Percentiles rank a stretch among this genome's conserved stretches.
Evolutionary conservation across 164 flowering plant genomes (phyloP).

Genomic region (Annona squamosa): DNA sequence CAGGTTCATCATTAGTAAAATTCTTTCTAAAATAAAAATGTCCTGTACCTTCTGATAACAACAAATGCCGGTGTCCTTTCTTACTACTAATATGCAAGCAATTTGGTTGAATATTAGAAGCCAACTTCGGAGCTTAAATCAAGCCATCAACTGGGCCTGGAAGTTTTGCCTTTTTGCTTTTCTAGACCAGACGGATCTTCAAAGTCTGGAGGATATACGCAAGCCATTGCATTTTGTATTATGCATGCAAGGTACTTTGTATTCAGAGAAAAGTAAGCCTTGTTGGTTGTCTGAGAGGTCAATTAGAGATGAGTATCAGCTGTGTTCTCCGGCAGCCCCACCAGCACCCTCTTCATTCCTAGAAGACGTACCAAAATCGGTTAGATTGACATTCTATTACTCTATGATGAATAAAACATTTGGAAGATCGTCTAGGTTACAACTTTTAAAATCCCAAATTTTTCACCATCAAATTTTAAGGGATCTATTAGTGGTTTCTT

Average conservation of each 20-base stretch:
- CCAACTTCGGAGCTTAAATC: neutral
- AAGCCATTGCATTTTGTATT: slow-evolving; percentile 55
- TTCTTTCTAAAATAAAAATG: no score
- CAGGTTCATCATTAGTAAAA: no score
- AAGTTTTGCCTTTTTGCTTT: no score
- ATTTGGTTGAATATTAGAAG: no score
- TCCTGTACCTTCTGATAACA: no score
- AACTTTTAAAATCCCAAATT: neutral
- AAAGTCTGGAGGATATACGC: slow-evolving; percentile 50
- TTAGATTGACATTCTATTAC: slow-evolving; percentile 20
- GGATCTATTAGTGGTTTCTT: neutral
- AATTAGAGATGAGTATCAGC: slow-evolving; percentile 54
- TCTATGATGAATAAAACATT: neutral
- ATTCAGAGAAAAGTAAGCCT: slow-evolving; percentile 45
- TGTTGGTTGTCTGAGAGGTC: slow-evolving; percentile 51
- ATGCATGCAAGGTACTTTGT: slow-evolving; percentile 52
- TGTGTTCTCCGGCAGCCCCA: slow-evolving; percentile 36
- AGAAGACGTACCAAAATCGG: slow-evolving; percentile 58
- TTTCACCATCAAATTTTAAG: neutral
- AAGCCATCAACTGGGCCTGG: neutral
- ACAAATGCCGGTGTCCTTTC: no score
- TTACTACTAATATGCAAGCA: no score
- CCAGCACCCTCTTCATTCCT: slow-evolving; percentile 52
- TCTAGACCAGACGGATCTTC: slow-evolving; percentile 69
- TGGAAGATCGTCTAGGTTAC: neutral